A percentile compares a stretch with the other conserved stretches of the same genome.
These are phyloP conservation scores for Elongisporangium undulatum DNA, from an alignment of 352 stramenopile species.

Conservation along the genomic window DNA sequence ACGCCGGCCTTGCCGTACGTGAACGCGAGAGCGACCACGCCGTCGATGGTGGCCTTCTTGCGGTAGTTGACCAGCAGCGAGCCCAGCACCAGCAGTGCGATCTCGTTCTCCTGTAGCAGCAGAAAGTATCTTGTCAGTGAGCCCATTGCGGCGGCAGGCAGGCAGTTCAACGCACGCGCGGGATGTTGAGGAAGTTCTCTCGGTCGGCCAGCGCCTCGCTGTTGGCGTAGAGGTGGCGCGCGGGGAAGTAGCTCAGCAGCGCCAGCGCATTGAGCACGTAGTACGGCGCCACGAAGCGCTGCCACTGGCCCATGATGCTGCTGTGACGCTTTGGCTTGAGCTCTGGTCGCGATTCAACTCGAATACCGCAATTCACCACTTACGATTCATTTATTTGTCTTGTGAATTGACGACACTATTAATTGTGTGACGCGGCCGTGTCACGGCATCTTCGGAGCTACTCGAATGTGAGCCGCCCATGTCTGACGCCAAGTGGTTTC, in stretches of 20 bases:
- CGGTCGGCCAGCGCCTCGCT: conserved; percentile 38
- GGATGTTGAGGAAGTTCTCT: conserved; percentile 63
- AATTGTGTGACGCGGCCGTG: neutral
- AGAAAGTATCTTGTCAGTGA: neutral
- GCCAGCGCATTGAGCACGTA: conserved; percentile 57
- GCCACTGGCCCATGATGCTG: conserved; percentile 17
- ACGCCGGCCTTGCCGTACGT: conserved; percentile 63
- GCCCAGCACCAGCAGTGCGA: conserved; percentile 51
- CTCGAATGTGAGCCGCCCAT: neutral
- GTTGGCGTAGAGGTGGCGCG: conserved; percentile 28
- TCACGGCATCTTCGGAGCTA: neutral
- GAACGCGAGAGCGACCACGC: conserved; percentile 60
- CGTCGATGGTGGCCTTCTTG: conserved; percentile 70
- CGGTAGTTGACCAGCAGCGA: conserved; percentile 68
- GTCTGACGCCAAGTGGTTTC: neutral
- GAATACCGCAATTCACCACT: neutral
- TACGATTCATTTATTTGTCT: neutral
- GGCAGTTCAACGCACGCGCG: conserved; percentile 30
- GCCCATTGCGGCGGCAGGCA: conserved; percentile 3
- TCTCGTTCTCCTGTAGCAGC: conserved; percentile 53
- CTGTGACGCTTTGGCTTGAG: neutral
- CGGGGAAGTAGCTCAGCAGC: conserved; percentile 49
- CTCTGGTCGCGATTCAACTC: neutral
- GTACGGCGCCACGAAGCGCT: conserved; percentile 64
- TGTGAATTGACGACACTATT: neutral